phyloP scores from a whole-genome alignment of 345 rosid genomes.

The Sisymbrium altissimum region DNA sequence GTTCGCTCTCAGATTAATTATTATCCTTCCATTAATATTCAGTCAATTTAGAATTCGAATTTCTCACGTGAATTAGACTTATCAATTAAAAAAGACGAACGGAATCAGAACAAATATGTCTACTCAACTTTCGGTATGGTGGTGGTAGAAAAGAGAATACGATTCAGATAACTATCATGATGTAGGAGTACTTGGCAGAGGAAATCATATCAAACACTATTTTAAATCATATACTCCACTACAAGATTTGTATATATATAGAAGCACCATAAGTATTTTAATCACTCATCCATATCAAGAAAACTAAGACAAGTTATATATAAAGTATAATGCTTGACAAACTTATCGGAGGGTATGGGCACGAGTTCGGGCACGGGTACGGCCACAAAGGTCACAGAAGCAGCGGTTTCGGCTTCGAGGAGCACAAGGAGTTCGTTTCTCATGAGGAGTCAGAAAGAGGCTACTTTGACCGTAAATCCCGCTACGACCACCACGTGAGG shows the following conservation, averaged over 20 bases:
- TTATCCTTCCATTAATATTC: too few relatives aligned
- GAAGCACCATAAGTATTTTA: not conserved
- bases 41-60: not conserved
- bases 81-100: not conserved
- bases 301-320: not conserved
- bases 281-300: not conserved
- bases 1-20: too few relatives aligned
- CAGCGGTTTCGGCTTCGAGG: conserved; percentile 12
- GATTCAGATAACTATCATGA: conserved; percentile 13
- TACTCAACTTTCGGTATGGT: conserved; percentile 31
- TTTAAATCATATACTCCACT: not conserved
- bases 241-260: not conserved
- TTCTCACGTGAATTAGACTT: not conserved
- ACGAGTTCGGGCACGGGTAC: not conserved
- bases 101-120: conserved; percentile 27
- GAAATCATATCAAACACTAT: not conserved
- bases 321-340: conserved; percentile 22
- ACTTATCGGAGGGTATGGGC: not conserved
- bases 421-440: conserved; percentile 19
- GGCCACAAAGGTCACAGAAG: not conserved
- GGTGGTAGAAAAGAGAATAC: conserved; percentile 18
- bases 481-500: conserved; percentile 11
- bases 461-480: conserved; percentile 13
- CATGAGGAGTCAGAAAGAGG: conserved; percentile 19
- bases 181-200: not conserved